Evolutionary conservation across 192 early-diverging fungal species (phyloP), one percentile per base, ranked within the genome.

Genomic region (Coemansia sp.): DNA sequence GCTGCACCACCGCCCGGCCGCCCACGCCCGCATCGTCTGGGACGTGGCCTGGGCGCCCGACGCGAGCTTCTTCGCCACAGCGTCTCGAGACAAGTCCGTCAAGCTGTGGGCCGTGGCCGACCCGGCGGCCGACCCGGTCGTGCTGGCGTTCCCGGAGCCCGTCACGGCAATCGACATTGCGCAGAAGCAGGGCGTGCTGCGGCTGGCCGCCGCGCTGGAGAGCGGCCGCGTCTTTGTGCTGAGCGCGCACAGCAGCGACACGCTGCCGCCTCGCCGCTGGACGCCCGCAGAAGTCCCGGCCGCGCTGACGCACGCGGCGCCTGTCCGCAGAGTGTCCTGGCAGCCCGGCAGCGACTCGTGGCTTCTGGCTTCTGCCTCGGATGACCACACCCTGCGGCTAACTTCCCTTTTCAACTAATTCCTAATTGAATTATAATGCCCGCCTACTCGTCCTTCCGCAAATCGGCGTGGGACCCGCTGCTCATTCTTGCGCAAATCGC

Each of bases 1-100:
- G 17, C 60, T 80, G 2, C 57, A 44, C 3, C 58, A 60, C 17
- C 82, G 84, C 28, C 65, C 79, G 41, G 90, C 90, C 69, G 88
- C 93, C 14, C 96, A 98, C 68, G 82, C 91, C 0, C 85, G 96
- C 50, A 95, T 98, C 46, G 84, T 98, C 15, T 98, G 96, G 96
- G 86, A 89, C 61, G 86, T 83, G 30, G 76, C 85, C 3, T 98
- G 93, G 92, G 80, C 82, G 36, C 82, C 78, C 18, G 91, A 92
- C 56, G 90, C 84, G 38, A 39, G 34, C 5, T 81, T 88, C 23
- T 97, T 98, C 82, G 92, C 81, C 20, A 98, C 96, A 3, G 93
- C 78, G 10, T 93, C 91, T n/a, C 81, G 96, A 42, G 96, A 98
- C 64, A 93, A 94, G 69, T 85, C 89, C 1, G 81, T 93, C 44